These are phyloP conservation scores for Adansonia madagascariensis DNA, from an alignment of 441 rosid genomes.

Conservation along the genomic window DNA sequence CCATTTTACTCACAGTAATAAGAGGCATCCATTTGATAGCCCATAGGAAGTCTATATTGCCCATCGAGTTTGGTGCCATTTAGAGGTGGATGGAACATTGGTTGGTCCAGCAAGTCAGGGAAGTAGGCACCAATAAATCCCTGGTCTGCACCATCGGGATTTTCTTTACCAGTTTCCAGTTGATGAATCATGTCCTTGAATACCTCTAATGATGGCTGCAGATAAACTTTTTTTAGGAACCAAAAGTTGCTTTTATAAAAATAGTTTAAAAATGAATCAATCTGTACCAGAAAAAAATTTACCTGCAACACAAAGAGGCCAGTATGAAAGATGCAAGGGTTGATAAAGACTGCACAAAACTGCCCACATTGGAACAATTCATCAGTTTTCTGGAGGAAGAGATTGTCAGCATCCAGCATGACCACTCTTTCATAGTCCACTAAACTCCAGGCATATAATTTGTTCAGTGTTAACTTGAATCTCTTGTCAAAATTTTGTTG, in stretches of 20 bases:
- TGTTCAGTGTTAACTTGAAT: constrained; percentile 83
- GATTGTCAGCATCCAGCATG: constrained; percentile 91
- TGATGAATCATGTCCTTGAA: constrained; percentile 81
- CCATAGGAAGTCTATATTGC: constrained; percentile 79
- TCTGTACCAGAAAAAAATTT: not conserved
- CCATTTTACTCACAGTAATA: constrained; percentile 65
- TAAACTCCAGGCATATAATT: constrained; percentile 86
- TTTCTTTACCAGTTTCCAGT: constrained; percentile 56
- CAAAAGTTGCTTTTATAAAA: not conserved
- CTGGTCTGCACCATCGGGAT: constrained; percentile 91
- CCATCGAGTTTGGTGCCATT: constrained; percentile 63
- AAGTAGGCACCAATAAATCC: constrained; percentile 87
- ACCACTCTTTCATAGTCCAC: constrained; percentile 80
- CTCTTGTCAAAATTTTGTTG: constrained; percentile 47
- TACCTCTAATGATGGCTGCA: constrained; percentile 68
- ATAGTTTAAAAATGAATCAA: too few species aligned
- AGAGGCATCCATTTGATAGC: constrained; percentile 96
- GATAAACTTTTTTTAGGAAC: not conserved
- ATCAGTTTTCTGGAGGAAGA: constrained; percentile 74
- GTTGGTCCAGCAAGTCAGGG: constrained; percentile 74
- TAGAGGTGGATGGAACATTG: constrained; percentile 64
- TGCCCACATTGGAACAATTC: constrained; percentile 93
- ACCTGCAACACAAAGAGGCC: constrained; percentile 91
- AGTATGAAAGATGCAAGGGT: constrained; percentile 94
- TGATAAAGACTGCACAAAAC: constrained; percentile 91